phyloP scores from a whole-genome alignment of 805 yeast genomes.

The Phaffomyces opuntiae region DNA sequence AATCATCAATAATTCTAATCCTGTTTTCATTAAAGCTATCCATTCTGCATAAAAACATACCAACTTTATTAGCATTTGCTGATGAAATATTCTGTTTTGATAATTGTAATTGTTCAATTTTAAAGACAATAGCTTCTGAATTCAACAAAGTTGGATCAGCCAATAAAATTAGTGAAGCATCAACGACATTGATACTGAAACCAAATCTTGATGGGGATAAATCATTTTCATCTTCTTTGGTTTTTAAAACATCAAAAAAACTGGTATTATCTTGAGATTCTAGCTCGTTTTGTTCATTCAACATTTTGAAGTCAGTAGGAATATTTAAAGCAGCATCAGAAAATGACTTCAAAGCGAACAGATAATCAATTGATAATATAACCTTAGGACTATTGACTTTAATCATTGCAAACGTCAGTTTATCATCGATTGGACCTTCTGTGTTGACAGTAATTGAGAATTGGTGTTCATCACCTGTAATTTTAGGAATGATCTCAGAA shows the following conservation, averaged over 20 bases:
- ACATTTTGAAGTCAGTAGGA: constrained; percentile 9
- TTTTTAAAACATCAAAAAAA: constrained; percentile 10
- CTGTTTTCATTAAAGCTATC: constrained; percentile 51
- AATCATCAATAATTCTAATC: constrained; percentile 80
- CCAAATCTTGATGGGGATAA: constrained; percentile 28
- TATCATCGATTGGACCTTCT: constrained; percentile 31
- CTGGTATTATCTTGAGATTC: constrained; percentile 11
- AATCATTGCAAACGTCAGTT: constrained; percentile 43
- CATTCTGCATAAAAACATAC: constrained; percentile 82
- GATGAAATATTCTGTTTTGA: constrained; percentile 63
- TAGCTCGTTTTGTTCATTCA: constrained; percentile 4
- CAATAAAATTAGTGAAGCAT: constrained; percentile 69
- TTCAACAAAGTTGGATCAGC: constrained; percentile 67
- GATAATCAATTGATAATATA: constrained; percentile 78
- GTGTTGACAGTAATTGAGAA: constrained; percentile 50
- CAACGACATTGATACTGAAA: constrained; percentile 60
- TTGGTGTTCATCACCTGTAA: constrained; percentile 58
- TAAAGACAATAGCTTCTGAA: constrained; percentile 87
- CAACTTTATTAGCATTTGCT: constrained; percentile 67
- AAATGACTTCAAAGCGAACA: constrained; percentile 67
- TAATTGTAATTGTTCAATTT: constrained; percentile 69
- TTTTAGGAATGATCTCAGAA: constrained; percentile 72
- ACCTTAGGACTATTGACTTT: constrained; percentile 76
- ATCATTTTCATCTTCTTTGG: constrained; percentile 4
- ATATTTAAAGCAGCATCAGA: constrained; percentile 39